Conservation (phyloP, 108 stramenopile genomes). For the Pseudonitzschia delicatissima region DNA sequence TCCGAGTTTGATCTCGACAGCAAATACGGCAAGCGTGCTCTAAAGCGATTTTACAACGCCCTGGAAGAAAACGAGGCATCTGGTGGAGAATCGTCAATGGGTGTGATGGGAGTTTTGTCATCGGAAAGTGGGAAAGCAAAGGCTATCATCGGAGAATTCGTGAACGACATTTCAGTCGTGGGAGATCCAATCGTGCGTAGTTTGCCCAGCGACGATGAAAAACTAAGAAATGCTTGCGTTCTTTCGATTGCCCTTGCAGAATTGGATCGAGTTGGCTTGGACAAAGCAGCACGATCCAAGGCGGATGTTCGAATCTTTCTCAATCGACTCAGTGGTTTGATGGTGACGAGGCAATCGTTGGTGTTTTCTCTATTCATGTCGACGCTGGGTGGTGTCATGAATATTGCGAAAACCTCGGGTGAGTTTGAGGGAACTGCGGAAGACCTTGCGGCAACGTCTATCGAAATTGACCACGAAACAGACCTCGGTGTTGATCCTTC, state of each 20-base stretch:
- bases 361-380: constrained; percentile 58
- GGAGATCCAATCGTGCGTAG: neutral
- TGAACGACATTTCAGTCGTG: neutral
- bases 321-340: constrained; percentile 55
- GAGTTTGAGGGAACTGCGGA: constrained; percentile 68
- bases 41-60: constrained; percentile 29
- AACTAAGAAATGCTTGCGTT: constrained; percentile 11
- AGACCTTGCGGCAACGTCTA: constrained; percentile 53
- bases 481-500: constrained; percentile 46
- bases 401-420: constrained; percentile 55
- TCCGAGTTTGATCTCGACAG: constrained; percentile 53
- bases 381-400: constrained; percentile 48
- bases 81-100: neutral
- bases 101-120: neutral
- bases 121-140: constrained; percentile 30
- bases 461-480: constrained; percentile 25
- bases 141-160: constrained; percentile 42
- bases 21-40: constrained; percentile 36
- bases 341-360: constrained; percentile 47
- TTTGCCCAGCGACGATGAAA: constrained; percentile 14
- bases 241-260: constrained; percentile 20
- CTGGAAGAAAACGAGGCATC: constrained; percentile 20
- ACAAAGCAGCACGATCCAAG: constrained; percentile 16
- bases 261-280: constrained; percentile 38
- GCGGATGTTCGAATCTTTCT: constrained; percentile 52